Percentiles rank a stretch among this genome's conserved stretches.
phyloP scores from a whole-genome alignment of 2,329 filamentous ascomycete species.

The Aspergillus sp. region DNA sequence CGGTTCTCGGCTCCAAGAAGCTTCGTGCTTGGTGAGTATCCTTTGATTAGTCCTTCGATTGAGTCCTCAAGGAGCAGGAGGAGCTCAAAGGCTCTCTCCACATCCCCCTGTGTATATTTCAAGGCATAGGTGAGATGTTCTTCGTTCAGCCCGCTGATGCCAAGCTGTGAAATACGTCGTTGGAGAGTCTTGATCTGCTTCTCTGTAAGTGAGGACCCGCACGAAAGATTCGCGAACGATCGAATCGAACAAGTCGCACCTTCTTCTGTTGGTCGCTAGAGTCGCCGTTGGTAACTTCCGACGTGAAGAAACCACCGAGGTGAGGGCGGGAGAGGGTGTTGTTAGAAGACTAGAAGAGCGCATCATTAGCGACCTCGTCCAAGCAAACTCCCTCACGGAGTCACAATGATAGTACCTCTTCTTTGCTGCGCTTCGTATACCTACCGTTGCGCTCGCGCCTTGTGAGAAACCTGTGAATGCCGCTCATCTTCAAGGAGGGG shows the following conservation, averaged over 20 bases:
- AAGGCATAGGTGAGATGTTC: constrained; percentile 68
- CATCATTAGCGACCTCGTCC: background rate
- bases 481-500: constrained; percentile 39
- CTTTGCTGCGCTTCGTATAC: constrained; percentile 36
- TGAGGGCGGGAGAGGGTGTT: constrained; percentile 31
- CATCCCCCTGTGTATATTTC: constrained; percentile 68
- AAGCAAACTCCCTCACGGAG: background rate
- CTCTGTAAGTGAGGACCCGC: constrained; percentile 18
- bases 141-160: constrained; percentile 61
- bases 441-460: constrained; percentile 42
- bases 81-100: constrained; percentile 75
- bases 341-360: constrained; percentile 25
- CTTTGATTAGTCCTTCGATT: constrained; percentile 75
- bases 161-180: constrained; percentile 56
- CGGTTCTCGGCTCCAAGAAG: constrained; percentile 88
- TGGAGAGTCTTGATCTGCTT: constrained; percentile 57
- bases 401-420: constrained; percentile 32
- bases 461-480: constrained; percentile 48
- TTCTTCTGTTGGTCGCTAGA: constrained; percentile 40
- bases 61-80: constrained; percentile 80
- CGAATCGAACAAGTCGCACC: constrained; percentile 26
- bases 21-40: constrained; percentile 71
- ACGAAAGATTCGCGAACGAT: background rate
- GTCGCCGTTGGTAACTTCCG: constrained; percentile 27
- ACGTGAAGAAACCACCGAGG: constrained; percentile 39